Evolutionary conservation across 140 eudicot species (phyloP).

Genomic region (Artemisia princeps): DNA sequence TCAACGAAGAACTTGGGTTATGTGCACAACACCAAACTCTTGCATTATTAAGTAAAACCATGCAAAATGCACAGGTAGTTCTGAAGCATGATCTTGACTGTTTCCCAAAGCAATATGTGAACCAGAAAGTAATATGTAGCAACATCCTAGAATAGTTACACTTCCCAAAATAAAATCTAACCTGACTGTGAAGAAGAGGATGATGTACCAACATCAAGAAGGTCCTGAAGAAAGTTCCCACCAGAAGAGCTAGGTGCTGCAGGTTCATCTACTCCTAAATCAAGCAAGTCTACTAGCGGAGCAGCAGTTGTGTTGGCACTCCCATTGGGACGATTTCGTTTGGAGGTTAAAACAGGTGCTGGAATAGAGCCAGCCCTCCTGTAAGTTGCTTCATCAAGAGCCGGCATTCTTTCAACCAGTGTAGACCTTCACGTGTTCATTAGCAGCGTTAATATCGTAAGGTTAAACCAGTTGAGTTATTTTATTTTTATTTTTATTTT

Average conservation of each 20-base stretch:
- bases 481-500: no score
- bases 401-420: constrained; percentile 89
- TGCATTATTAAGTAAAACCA: no score
- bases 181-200: constrained; percentile 61
- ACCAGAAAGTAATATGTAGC: no score
- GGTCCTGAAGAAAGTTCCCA: constrained; percentile 88
- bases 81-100: no score
- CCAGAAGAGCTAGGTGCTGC: constrained; percentile 66
- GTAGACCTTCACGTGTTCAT: constrained; percentile 51
- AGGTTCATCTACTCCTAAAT: constrained; percentile 64
- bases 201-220: constrained; percentile 76
- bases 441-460: constrained; percentile 13
- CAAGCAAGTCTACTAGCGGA: constrained; percentile 86
- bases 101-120: no score
- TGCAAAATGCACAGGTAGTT: no score
- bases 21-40: no score
- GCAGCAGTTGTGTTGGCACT: constrained; percentile 50
- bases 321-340: constrained; percentile 59
- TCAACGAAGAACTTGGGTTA: no score
- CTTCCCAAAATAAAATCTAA: constrained; percentile 22
- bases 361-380: constrained; percentile 74
- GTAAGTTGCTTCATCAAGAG: constrained; percentile 81
- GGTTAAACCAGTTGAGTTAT: neutral
- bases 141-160: neutral
- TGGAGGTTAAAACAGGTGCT: constrained; percentile 51